Evolutionary conservation across 331 rosid species (phyloP).

Genomic region (Malus hybrid): DNA sequence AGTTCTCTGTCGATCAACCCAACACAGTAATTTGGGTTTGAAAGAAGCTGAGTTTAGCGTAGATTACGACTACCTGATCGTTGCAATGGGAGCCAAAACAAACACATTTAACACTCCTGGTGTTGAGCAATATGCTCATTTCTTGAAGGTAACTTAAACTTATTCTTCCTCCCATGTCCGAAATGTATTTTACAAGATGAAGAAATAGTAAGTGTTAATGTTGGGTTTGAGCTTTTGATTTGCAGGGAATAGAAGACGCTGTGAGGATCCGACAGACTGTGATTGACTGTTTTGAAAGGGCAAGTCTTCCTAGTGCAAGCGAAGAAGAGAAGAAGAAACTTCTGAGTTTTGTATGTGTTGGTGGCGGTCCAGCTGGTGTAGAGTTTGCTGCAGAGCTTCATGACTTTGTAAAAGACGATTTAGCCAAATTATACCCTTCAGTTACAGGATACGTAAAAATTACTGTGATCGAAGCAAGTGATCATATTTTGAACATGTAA

Average conservation of each 20-base stretch:
- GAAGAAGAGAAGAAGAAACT: slow-evolving; percentile 29
- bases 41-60: slow-evolving; percentile 19
- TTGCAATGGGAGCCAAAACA: slow-evolving; percentile 33
- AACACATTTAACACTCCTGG: slow-evolving; percentile 36
- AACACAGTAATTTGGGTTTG: slow-evolving; percentile 18
- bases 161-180: not conserved
- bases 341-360: slow-evolving; percentile 28
- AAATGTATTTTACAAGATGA: not conserved
- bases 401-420: slow-evolving; percentile 24
- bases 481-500: slow-evolving; percentile 28
- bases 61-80: slow-evolving; percentile 30
- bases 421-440: slow-evolving; percentile 18
- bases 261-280: slow-evolving; percentile 27
- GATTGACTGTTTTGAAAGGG: slow-evolving; percentile 28
- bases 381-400: slow-evolving; percentile 40
- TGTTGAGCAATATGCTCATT: slow-evolving; percentile 27
- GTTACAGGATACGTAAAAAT: slow-evolving; percentile 12
- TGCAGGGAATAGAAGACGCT: slow-evolving; percentile 33
- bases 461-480: slow-evolving; percentile 24
- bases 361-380: slow-evolving; percentile 39
- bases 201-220: no score
- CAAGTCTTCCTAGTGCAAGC: slow-evolving; percentile 26
- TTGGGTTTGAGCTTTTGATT: not conserved
- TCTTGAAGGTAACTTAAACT: slow-evolving; percentile 20
- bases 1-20: slow-evolving; percentile 20